phyloP scores from a whole-genome alignment of 202 grass and related monocot genomes.

The Panicum virgatum region DNA sequence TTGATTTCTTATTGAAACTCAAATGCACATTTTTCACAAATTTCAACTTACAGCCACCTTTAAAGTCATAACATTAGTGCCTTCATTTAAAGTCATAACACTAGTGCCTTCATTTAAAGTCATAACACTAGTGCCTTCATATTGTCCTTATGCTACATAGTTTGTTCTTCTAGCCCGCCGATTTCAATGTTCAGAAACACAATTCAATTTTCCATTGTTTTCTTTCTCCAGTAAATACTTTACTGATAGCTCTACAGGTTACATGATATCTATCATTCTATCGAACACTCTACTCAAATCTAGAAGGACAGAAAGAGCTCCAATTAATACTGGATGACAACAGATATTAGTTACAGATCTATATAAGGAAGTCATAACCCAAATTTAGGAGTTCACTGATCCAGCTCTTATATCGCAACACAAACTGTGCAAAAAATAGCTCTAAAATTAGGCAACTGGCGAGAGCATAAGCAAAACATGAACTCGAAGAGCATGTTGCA shows the following conservation, averaged over 20 bases:
- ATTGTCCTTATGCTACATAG: neutral
- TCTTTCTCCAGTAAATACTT: neutral
- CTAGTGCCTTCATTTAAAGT: too few species aligned
- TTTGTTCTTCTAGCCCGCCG: neutral
- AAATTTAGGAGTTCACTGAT: conserved; percentile 44
- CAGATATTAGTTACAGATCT: conserved; percentile 25
- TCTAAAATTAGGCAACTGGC: conserved; percentile 24
- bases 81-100: too few species aligned
- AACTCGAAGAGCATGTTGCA: neutral
- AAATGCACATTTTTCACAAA: neutral
- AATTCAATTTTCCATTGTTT: neutral
- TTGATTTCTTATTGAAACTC: conserved; percentile 11
- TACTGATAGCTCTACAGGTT: conserved; percentile 8
- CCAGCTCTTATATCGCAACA: conserved; percentile 25
- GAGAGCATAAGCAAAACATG: neutral
- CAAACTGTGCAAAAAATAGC: conserved; percentile 10
- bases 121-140: neutral
- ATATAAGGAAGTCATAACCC: conserved; percentile 18
- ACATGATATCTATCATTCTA: neutral
- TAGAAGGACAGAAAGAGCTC: neutral
- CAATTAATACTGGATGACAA: conserved; percentile 25
- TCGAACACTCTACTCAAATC: conserved; percentile 16
- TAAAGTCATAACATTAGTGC: too few species aligned
- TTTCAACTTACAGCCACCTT: neutral
- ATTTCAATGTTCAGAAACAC: neutral